A percentile compares a stretch with the other conserved stretches of the same genome.
Conservation (phyloP, 2,329 filamentous ascomycete genomes). For the Colletotrichum graminicola region DNA sequence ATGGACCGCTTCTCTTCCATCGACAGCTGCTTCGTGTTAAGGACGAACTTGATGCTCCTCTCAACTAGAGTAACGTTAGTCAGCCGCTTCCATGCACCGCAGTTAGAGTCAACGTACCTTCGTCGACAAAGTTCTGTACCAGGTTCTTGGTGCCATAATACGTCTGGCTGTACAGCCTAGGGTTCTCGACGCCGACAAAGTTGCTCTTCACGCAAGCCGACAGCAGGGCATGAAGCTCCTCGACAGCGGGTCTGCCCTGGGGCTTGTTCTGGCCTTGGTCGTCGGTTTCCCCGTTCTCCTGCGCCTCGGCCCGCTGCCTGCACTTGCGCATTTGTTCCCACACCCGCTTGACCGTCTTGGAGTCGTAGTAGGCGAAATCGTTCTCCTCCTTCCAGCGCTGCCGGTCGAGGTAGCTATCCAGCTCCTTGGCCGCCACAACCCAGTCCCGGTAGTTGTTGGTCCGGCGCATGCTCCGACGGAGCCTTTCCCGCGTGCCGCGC, state of each 20-base stretch:
- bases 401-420: conserved; percentile 86
- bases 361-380: conserved; percentile 88
- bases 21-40: conserved; percentile 74
- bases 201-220: conserved; percentile 98
- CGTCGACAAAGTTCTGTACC: conserved; percentile 90
- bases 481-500: conserved; percentile 80
- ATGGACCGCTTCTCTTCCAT: conserved; percentile 81
- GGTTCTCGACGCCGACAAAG: conserved; percentile 94
- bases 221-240: conserved; percentile 81
- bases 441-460: conserved; percentile 86
- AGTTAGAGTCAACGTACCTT: conserved; percentile 64
- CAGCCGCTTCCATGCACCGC: neutral
- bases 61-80: conserved; percentile 64
- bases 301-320: conserved; percentile 69
- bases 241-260: conserved; percentile 65
- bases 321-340: conserved; percentile 79
- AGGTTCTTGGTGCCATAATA: conserved; percentile 98
- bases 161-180: conserved; percentile 94
- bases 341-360: conserved; percentile 82
- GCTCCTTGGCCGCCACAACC: conserved; percentile 80
- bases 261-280: conserved; percentile 51
- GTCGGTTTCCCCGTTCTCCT: conserved; percentile 53
- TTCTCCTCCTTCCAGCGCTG: conserved; percentile 84
- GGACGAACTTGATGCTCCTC: conserved; percentile 74
- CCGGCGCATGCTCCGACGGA: conserved; percentile 78